A percentile compares a stretch with the other conserved stretches of the same genome.
Evolutionary conservation across 179 eudicot genomes (phyloP).

Genomic region (Amaranthus tricolor): DNA sequence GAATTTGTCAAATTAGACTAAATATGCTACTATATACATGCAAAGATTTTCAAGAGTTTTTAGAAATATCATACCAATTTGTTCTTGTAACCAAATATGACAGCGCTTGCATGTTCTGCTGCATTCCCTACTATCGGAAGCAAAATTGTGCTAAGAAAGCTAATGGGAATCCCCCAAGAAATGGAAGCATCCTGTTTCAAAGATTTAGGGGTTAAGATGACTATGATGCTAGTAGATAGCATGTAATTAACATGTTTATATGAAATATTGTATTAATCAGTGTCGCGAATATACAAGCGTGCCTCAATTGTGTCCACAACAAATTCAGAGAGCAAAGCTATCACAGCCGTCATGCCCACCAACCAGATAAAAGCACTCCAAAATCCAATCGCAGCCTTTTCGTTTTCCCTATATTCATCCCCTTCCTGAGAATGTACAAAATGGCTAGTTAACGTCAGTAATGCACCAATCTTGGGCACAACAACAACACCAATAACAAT

Average conservation of each 20-base stretch:
- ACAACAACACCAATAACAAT: too few relatives aligned
- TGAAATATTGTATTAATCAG: not conserved
- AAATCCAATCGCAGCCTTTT: conserved; percentile 45
- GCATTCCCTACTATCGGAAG: conserved; percentile 78
- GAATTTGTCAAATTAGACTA: too few relatives aligned
- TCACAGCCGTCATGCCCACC: conserved; percentile 47
- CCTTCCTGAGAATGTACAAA: conserved; percentile 13
- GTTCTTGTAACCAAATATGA: conserved; percentile 65
- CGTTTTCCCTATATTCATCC: conserved; percentile 34
- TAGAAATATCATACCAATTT: conserved; percentile 44
- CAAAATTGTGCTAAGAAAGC: conserved; percentile 59
- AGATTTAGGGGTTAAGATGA: not conserved
- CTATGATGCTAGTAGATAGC: not conserved
- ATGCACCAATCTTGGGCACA: not conserved
- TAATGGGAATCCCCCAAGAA: conserved; percentile 58
- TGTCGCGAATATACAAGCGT: not conserved
- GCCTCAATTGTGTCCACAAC: conserved; percentile 85
- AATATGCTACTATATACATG: not conserved
- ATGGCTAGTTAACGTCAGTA: not conserved
- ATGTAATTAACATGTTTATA: not conserved
- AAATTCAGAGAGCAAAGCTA: conserved; percentile 64
- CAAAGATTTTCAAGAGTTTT: not conserved
- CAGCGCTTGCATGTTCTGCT: conserved; percentile 73
- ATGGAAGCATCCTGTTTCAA: conserved; percentile 55
- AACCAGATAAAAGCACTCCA: conserved; percentile 64